Base-by-base conservation (phyloP, 2,329 filamentous ascomycete genomes). In the Metarhizium sp. region DNA sequence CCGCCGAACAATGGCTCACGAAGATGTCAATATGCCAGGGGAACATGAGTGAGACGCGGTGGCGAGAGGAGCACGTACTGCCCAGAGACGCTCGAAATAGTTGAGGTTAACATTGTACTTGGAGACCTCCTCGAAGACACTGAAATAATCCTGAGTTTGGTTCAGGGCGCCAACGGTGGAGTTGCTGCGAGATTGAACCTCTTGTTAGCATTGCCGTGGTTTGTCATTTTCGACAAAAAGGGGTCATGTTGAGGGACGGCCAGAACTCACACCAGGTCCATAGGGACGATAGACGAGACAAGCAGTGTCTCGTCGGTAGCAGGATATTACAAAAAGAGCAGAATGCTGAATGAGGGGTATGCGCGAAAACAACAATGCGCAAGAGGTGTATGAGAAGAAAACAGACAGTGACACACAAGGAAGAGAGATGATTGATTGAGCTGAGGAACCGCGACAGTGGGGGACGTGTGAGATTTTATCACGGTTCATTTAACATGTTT, bases 11-110 rank as follows among this genome's bases (percentile, higher is more conserved):
- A 20, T 48, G 16, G 32, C 40, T 16, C 11, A 16, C 11, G 1
- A 34, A 34, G 32, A 8, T 34, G 7, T 11, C 6, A 34, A 34
- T 34, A 34, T 7, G 10, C 6, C 32, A 25, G 36, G 18, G n/a
- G 18, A 29, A 20, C 7, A 49, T 14, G 32, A n/a, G 16, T 32
- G 32, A 55, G 52, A 34, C 29, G 38, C 30, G 16, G 34, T 34
- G 46, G 47, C 30, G 55, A 45, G 60, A 55, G 55, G 58, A 59
- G 57, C 56, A 36, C 82, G 68, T 77, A 85, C 83, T 51, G 89
- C 87, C 94, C 94, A 99, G 62, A 96, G 78, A 68, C 86, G 86
- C 79, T 99, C 94, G 66, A 85, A 76, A 60, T 90, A 79, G 73
- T 90, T 96, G 67, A 99, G 84, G 63, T 91, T 83, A 56, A 95